phyloP scores from a whole-genome alignment of 805 yeast species.

The Yarrowia osloensis region DNA sequence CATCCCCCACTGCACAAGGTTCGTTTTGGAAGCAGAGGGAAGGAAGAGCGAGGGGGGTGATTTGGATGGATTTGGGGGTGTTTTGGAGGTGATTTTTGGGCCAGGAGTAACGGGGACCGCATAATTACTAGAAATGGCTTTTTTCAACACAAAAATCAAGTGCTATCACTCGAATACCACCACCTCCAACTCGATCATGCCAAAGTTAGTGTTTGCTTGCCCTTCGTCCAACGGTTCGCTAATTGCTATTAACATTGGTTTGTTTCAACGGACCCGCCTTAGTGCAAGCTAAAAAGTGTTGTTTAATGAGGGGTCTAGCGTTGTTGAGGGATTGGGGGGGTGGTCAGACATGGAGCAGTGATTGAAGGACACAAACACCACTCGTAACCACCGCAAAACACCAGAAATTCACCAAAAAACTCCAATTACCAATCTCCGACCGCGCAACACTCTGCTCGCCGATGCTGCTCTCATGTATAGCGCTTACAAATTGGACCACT shows the following conservation, averaged over 20 bases:
- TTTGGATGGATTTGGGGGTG: neutral
- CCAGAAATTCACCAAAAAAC: no score
- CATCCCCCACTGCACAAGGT: neutral
- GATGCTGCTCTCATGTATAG: neutral
- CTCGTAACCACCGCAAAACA: no score
- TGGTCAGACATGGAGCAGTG: no score
- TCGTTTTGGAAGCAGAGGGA: neutral
- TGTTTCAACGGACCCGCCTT: constrained; percentile 16
- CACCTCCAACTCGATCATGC: neutral
- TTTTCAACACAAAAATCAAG: no score
- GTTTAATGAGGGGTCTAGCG: neutral
- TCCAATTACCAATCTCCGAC: neutral
- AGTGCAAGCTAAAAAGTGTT: neutral
- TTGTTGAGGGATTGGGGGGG: no score
- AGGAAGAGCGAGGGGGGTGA: neutral
- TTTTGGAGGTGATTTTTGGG: neutral
- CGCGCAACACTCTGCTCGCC: neutral
- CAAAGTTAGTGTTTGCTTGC: constrained; percentile 12
- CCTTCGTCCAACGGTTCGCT: constrained; percentile 23
- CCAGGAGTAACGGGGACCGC: no score
- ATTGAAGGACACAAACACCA: no score
- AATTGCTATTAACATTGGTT: neutral
- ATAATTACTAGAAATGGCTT: no score
- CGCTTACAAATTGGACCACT: constrained; percentile 1
- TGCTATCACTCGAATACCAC: no score